phyloP scores from a whole-genome alignment of 2,329 filamentous ascomycete genomes.

The Xylaria sp. region DNA sequence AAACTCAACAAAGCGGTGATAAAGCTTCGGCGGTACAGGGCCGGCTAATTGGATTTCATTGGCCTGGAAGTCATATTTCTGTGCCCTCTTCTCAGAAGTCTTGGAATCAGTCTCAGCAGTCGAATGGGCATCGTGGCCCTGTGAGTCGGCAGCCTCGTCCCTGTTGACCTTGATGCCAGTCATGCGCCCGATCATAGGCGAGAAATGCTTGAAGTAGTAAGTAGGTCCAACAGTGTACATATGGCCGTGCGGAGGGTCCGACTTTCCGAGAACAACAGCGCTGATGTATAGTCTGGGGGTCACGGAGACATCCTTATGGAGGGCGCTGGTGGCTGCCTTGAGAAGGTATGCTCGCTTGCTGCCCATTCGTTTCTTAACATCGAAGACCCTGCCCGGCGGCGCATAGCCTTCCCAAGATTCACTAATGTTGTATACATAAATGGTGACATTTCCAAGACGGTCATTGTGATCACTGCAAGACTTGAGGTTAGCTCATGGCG shows the following conservation, averaged over 20 bases:
- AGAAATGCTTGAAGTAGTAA: slow-evolving; percentile 84
- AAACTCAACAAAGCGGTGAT: slow-evolving; percentile 95
- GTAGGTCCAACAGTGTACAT: slow-evolving; percentile 84
- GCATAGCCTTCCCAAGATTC: slow-evolving; percentile 76
- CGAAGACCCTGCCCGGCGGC: slow-evolving; percentile 67
- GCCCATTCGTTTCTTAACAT: slow-evolving; percentile 83
- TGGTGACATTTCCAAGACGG: slow-evolving; percentile 84
- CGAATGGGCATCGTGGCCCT: slow-evolving; percentile 46
- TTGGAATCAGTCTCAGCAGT: slow-evolving; percentile 37
- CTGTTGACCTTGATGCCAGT: slow-evolving; percentile 76
- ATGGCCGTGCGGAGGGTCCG: slow-evolving; percentile 73
- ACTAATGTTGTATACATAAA: slow-evolving; percentile 69
- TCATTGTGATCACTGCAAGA: slow-evolving; percentile 76
- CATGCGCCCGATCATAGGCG: slow-evolving; percentile 86
- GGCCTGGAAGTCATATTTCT: slow-evolving; percentile 93
- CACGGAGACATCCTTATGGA: slow-evolving; percentile 72
- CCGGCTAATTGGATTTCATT: slow-evolving; percentile 89
- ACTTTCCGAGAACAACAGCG: slow-evolving; percentile 80
- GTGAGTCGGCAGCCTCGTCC: slow-evolving; percentile 63
- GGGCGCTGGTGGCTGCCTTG: slow-evolving; percentile 72
- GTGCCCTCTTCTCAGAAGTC: slow-evolving; percentile 62
- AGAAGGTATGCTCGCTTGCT: slow-evolving; percentile 88
- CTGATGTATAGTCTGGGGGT: slow-evolving; percentile 78
- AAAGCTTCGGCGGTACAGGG: slow-evolving; percentile 81
- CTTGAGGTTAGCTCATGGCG: neutral